These are phyloP conservation scores for Leptographium wingfieldii DNA, from an alignment of 2,329 filamentous ascomycete genomes.

Conservation along the genomic window DNA sequence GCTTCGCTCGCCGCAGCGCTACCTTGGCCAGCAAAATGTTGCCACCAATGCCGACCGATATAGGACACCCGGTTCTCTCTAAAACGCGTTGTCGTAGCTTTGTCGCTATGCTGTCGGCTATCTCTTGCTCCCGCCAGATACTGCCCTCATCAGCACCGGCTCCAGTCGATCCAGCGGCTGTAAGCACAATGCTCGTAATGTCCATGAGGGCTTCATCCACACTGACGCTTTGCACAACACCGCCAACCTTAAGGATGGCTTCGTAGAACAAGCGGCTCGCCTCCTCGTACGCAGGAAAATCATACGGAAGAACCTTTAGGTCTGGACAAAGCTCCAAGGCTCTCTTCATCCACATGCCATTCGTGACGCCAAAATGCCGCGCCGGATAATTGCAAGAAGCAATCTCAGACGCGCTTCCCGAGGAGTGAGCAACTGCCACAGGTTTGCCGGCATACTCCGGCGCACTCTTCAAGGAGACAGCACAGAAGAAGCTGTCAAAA, in stretches of 20 bases:
- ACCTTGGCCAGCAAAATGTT: conserved; percentile 90
- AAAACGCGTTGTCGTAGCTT: conserved; percentile 58
- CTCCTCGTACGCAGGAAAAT: conserved; percentile 89
- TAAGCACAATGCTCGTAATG: conserved; percentile 57
- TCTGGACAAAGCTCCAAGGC: conserved; percentile 74
- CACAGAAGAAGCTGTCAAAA: conserved; percentile 97
- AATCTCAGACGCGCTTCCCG: conserved; percentile 80
- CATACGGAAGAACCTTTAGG: conserved; percentile 83
- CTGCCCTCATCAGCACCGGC: conserved; percentile 41
- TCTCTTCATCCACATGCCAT: conserved; percentile 99
- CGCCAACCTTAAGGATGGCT: conserved; percentile 65
- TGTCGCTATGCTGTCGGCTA: conserved; percentile 59
- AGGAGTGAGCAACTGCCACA: conserved; percentile 77
- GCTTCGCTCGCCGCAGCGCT: conserved; percentile 82
- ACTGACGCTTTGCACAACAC: conserved; percentile 87
- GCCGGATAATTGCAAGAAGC: conserved; percentile 96
- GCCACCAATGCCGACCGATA: conserved; percentile 82
- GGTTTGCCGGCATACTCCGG: conserved; percentile 70
- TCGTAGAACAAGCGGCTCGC: conserved; percentile 83
- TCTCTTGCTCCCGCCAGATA: conserved; percentile 65
- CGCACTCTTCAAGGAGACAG: conserved; percentile 68
- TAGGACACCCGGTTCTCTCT: conserved; percentile 65
- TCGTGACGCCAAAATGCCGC: conserved; percentile 74
- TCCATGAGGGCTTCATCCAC: conserved; percentile 92
- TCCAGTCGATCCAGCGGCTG: conserved; percentile 42